Conservation (phyloP, 805 yeast genomes). For the Barnettozyma wickerhamii region DNA sequence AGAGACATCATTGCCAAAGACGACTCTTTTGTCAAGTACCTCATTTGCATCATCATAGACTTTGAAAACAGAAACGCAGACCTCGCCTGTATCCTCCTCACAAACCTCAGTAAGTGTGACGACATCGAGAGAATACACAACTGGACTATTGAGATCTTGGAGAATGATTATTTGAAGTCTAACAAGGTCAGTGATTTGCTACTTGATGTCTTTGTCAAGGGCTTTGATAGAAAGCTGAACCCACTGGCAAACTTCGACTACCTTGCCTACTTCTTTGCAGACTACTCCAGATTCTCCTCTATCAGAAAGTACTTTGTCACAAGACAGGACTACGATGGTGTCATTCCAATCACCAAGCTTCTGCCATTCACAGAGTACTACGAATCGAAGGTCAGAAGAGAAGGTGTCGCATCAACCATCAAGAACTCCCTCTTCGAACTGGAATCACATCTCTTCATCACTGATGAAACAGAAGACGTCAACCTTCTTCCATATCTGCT, state of each 20-base stretch:
- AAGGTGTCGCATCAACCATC: conserved; percentile 89
- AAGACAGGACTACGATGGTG: conserved; percentile 66
- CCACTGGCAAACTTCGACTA: conserved; percentile 75
- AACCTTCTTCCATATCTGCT: conserved; percentile 79
- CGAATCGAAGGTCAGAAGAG: conserved; percentile 75
- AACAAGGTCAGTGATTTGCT: conserved; percentile 65
- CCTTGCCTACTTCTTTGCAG: conserved; percentile 84
- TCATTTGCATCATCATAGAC: conserved; percentile 48
- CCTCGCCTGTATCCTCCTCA: conserved; percentile 74
- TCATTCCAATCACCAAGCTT: conserved; percentile 77
- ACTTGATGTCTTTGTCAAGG: conserved; percentile 87
- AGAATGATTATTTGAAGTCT: conserved; percentile 52
- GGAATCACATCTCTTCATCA: conserved; percentile 54
- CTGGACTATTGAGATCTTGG: conserved; percentile 30
- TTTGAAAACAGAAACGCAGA: conserved; percentile 67
- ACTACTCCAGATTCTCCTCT: conserved; percentile 66
- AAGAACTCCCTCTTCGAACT: conserved; percentile 86
- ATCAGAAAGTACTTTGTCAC: conserved; percentile 79
- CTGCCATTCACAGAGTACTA: conserved; percentile 79
- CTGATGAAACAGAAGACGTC: conserved; percentile 51
- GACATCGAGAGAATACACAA: conserved; percentile 50
- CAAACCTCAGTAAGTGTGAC: conserved; percentile 82
- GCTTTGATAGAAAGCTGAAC: conserved; percentile 67
- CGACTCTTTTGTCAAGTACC: conserved; percentile 43
- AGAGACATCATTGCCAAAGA: conserved; percentile 67